A percentile compares a stretch with the other conserved stretches of the same genome.
phyloP scores from a whole-genome alignment of 1,284 basidiomycete genomes.

The Apiotrichum sp. region DNA sequence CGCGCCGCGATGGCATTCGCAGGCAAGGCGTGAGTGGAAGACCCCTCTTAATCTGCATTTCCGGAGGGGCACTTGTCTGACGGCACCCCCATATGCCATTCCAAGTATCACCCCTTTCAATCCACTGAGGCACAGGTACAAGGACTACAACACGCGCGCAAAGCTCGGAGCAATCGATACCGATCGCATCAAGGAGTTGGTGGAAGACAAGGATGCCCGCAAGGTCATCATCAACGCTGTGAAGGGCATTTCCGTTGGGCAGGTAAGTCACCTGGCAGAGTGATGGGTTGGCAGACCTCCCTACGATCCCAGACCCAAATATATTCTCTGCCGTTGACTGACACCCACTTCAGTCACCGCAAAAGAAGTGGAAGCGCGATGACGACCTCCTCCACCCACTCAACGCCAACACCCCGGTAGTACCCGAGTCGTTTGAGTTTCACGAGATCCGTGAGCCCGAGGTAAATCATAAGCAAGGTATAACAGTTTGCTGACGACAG shows the following conservation, averaged over 20 bases:
- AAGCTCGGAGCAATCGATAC: conserved; percentile 58
- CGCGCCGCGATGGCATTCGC: conserved; percentile 69
- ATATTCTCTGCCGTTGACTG: background rate
- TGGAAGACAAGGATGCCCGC: conserved; percentile 64
- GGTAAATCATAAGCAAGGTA: conserved; percentile 9
- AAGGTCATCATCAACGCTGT: conserved; percentile 60
- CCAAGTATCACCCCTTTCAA: too few relatives aligned
- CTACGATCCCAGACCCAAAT: background rate
- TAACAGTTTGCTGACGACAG: conserved; percentile 43
- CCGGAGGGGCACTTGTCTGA: too few relatives aligned
- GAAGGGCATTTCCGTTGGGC: conserved; percentile 46
- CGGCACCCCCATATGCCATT: too few relatives aligned
- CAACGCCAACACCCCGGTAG: background rate
- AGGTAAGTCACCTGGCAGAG: conserved; percentile 16
- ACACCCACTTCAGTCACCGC: background rate
- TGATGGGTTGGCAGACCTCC: background rate
- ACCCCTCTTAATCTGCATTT: too few relatives aligned
- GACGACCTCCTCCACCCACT: background rate
- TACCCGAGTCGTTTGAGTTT: conserved; percentile 25
- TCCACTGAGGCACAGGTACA: conserved; percentile 55
- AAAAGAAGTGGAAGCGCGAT: conserved; percentile 1
- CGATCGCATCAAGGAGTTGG: conserved; percentile 54
- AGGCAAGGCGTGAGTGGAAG: conserved; percentile 61
- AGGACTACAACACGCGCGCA: conserved; percentile 60
- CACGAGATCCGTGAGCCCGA: conserved; percentile 33